A percentile compares a stretch with the other conserved stretches of the same genome.
These are phyloP conservation scores for Agrocybe pediades DNA, from an alignment of 768 basidiomycete genomes.

Conservation along the genomic window DNA sequence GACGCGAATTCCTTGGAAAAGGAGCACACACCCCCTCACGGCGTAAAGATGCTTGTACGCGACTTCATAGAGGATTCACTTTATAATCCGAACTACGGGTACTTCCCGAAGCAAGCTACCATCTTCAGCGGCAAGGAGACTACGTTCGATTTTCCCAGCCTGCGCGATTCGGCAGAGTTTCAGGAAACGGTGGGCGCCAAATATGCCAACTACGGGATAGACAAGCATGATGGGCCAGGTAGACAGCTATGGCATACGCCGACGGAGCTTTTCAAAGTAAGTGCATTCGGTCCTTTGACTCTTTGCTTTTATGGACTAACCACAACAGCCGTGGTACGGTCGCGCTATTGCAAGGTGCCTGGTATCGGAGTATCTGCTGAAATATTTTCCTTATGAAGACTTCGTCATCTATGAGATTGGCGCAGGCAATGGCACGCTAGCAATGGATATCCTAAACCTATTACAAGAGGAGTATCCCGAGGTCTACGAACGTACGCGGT, in stretches of 20 bases:
- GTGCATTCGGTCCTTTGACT: neutral
- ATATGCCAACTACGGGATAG: slow-evolving; percentile 72
- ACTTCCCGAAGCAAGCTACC: slow-evolving; percentile 90
- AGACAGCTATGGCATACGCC: slow-evolving; percentile 99
- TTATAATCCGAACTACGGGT: slow-evolving; percentile 97
- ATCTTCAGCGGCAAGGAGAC: slow-evolving; percentile 74
- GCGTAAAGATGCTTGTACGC: slow-evolving; percentile 91
- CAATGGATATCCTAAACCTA: slow-evolving; percentile 83
- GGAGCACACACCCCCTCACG: slow-evolving; percentile 60
- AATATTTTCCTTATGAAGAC: slow-evolving; percentile 96
- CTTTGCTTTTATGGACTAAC: neutral
- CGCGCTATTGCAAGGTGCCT: slow-evolving; percentile 88
- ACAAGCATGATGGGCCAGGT: slow-evolving; percentile 67
- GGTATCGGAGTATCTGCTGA: slow-evolving; percentile 88
- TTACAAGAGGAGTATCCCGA: slow-evolving; percentile 80
- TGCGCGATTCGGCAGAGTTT: slow-evolving; percentile 75
- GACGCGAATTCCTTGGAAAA: slow-evolving; percentile 71
- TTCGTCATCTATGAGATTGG: slow-evolving; percentile 97
- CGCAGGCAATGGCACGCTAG: slow-evolving; percentile 96
- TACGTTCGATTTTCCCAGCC: slow-evolving; percentile 65
- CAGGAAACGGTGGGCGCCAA: slow-evolving; percentile 77
- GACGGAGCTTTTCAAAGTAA: slow-evolving; percentile 94
- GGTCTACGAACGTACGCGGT: slow-evolving; percentile 90
- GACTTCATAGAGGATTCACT: slow-evolving; percentile 97
- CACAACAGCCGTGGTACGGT: slow-evolving; percentile 88